These are phyloP conservation scores for Cladosporium colombiae DNA, from an alignment of 2,329 filamentous ascomycete genomes.

Conservation along the genomic window DNA sequence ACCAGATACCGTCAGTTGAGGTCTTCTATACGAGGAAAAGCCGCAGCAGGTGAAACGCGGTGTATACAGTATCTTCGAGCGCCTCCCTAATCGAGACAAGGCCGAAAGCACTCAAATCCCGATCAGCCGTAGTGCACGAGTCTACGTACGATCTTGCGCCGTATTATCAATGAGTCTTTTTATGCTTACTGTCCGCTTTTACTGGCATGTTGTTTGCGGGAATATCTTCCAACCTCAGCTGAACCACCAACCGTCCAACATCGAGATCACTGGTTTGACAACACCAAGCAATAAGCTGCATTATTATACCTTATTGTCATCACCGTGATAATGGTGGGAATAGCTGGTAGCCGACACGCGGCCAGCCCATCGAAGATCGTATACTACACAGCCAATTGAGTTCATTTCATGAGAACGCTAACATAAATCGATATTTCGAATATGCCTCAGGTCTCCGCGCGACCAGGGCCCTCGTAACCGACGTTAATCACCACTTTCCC, in stretches of 20 bases:
- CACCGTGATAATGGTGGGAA: neutral
- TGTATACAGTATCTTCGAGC: neutral
- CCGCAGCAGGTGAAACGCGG: neutral
- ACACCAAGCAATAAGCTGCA: neutral
- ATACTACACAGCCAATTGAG: neutral
- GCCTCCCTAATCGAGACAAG: constrained; percentile 6
- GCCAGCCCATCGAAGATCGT: neutral
- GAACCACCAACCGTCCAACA: neutral
- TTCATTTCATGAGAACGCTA: neutral
- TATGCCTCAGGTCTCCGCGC: neutral
- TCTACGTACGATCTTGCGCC: neutral
- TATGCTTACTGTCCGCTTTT: neutral
- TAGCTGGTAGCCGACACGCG: neutral
- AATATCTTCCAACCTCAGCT: neutral
- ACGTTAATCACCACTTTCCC: constrained; percentile 36
- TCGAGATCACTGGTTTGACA: neutral
- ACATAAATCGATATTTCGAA: neutral
- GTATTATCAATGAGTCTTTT: neutral
- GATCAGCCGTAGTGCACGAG: neutral
- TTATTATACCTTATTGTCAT: neutral
- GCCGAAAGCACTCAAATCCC: neutral
- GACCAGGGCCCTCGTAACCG: constrained; percentile 1
- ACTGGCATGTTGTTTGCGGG: neutral
- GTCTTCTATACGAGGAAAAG: neutral
- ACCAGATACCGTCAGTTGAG: neutral